Conservation (phyloP, 1,284 basidiomycete species). For the Golubevia sp. region DNA sequence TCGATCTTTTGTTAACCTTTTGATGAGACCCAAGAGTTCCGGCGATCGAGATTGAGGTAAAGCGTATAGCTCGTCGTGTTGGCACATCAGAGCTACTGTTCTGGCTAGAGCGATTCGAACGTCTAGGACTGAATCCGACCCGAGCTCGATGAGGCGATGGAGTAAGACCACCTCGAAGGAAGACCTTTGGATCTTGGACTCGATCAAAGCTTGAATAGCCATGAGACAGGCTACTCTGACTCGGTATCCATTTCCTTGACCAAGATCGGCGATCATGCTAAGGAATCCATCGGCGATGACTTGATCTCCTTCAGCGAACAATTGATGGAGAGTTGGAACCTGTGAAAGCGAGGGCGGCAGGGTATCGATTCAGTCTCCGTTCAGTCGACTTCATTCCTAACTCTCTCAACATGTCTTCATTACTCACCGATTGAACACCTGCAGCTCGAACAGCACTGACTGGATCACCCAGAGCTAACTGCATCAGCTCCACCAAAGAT, state of each 20-base stretch:
- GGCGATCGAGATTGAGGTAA: constrained; percentile 33
- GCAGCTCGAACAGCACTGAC: constrained; percentile 83
- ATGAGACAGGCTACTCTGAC: constrained; percentile 45
- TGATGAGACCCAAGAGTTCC: constrained; percentile 34
- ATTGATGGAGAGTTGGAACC: constrained; percentile 26
- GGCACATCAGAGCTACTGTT: constrained; percentile 68
- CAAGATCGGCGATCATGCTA: constrained; percentile 49
- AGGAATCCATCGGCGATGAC: constrained; percentile 48
- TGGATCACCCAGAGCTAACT: constrained; percentile 74
- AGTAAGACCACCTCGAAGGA: constrained; percentile 70
- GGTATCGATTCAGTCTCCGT: not conserved
- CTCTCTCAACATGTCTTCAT: constrained; percentile 1
- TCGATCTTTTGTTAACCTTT: constrained; percentile 28
- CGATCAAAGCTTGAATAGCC: constrained; percentile 35
- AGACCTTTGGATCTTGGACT: constrained; percentile 33
- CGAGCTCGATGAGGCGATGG: constrained; percentile 68
- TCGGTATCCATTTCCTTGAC: constrained; percentile 46
- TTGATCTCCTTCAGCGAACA: constrained; percentile 40
- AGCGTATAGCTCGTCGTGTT: constrained; percentile 62
- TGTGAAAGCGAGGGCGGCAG: constrained; percentile 13
- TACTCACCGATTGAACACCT: constrained; percentile 72
- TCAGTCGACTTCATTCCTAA: not conserved
- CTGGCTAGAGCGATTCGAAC: constrained; percentile 84
- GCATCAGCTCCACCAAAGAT: constrained; percentile 65
- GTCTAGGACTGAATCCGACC: constrained; percentile 76